Percentiles rank a stretch among this genome's conserved stretches.
phyloP scores from a whole-genome alignment of 345 rosid species.

The Arabidopsis suecica region DNA sequence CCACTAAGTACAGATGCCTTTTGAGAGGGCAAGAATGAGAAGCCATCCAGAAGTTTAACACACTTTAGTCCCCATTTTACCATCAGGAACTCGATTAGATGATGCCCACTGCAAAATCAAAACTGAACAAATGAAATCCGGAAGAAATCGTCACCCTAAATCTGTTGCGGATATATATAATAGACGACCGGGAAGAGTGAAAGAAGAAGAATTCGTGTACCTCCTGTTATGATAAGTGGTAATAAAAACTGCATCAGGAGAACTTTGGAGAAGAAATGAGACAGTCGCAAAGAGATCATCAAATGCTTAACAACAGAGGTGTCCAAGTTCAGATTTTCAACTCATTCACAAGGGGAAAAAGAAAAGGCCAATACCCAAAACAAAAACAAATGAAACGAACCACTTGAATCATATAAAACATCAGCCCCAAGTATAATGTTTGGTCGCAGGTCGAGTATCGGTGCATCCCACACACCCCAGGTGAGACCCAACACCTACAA shows the following conservation, averaged over 20 bases:
- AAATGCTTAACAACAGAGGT: conserved; percentile 58
- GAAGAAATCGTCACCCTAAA: background rate
- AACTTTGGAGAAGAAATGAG: conserved; percentile 72
- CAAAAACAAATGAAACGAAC: conserved; percentile 47
- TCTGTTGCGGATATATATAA: background rate
- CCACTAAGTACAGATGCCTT: conserved; percentile 70
- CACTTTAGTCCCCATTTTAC: conserved; percentile 87
- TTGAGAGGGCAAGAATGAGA: conserved; percentile 75
- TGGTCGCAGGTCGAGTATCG: conserved; percentile 62
- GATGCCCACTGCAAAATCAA: conserved; percentile 71
- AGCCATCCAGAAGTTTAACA: conserved; percentile 73
- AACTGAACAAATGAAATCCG: background rate
- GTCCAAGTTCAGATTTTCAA: conserved; percentile 22
- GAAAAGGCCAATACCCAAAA: background rate
- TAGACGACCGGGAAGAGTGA: background rate
- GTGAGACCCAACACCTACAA: background rate
- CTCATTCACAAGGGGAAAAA: conserved; percentile 8
- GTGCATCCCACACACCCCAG: conserved; percentile 45
- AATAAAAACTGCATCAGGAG: conserved; percentile 74
- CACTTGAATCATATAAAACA: conserved; percentile 78
- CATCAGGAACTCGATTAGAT: conserved; percentile 90
- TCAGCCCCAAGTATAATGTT: conserved; percentile 86
- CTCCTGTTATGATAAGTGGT: conserved; percentile 93
- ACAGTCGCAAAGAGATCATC: conserved; percentile 88
- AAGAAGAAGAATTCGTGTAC: conserved; percentile 45